Evolutionary conservation across 257 asterid species (phyloP).

Genomic region (Penstemon davidsonii): DNA sequence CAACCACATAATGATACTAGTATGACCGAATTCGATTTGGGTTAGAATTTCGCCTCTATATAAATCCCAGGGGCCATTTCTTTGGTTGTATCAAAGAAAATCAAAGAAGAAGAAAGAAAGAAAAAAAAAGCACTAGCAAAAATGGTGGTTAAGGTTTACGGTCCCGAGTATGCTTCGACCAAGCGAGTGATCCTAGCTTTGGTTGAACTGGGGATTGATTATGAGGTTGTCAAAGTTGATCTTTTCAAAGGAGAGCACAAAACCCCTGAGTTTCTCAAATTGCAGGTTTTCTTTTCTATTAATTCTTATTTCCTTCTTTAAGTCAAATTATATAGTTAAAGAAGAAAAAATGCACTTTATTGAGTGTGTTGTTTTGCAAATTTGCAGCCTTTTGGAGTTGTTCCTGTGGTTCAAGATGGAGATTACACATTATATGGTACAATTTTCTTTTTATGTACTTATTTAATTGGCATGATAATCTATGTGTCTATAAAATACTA

Average conservation of each 20-base stretch:
- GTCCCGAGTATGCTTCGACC: constrained; percentile 24
- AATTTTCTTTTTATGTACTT: not conserved
- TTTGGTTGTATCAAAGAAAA: not conserved
- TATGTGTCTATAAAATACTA: too few relatives aligned
- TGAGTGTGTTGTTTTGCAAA: not conserved
- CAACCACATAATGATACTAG: too few relatives aligned
- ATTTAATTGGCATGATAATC: not conserved
- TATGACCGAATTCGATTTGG: too few relatives aligned
- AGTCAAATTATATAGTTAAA: not conserved
- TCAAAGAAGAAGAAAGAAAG: not conserved
- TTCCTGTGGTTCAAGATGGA: constrained; percentile 53
- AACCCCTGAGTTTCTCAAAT: constrained; percentile 23
- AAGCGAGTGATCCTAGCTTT: constrained; percentile 34
- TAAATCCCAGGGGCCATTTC: constrained; percentile 1
- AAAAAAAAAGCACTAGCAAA: not conserved
- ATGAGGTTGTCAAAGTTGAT: constrained; percentile 25
- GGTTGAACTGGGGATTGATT: constrained; percentile 31
- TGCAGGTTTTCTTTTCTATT: constrained; percentile 27
- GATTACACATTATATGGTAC: constrained; percentile 51
- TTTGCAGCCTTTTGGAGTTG: constrained; percentile 51
- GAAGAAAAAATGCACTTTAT: not conserved
- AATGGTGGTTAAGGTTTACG: constrained; percentile 46
- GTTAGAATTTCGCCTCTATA: not conserved
- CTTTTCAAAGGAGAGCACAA: constrained; percentile 28
- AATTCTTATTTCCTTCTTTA: not conserved